Percentiles rank a stretch among this genome's conserved stretches.
Conservation (phyloP, 306 rosid species). For the Cucurbita maxima region DNA sequence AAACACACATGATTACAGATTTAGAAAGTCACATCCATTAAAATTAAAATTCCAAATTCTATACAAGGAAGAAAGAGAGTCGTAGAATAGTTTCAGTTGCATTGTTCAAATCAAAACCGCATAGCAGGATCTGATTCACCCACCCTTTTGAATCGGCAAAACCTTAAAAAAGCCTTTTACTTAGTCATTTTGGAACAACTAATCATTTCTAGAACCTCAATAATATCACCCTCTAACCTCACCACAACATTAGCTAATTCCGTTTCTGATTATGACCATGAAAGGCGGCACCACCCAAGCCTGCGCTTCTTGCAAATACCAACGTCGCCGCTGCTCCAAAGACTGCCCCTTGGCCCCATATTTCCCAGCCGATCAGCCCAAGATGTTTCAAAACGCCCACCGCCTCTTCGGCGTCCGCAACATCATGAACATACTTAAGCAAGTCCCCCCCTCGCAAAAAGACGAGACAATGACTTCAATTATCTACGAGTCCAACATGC, state of each 20-base stretch:
- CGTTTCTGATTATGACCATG: conserved; percentile 12
- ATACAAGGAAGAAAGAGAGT: too few species aligned
- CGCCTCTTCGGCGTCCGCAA: conserved; percentile 46
- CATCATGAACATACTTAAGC: conserved; percentile 18
- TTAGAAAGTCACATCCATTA: too few species aligned
- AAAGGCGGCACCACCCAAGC: conserved; percentile 50
- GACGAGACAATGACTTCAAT: conserved; percentile 51
- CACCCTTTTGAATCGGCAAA: too few species aligned
- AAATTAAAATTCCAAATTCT: too few species aligned
- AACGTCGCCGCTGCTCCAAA: conserved; percentile 29
- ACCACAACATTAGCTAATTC: not conserved
- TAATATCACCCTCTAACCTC: not conserved
- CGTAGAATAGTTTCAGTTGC: too few species aligned
- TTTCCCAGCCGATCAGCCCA: conserved; percentile 39
- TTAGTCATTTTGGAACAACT: too few species aligned
- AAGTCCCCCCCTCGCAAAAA: not conserved
- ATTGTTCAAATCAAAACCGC: too few species aligned
- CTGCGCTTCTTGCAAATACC: conserved; percentile 60
- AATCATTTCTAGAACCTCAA: too few species aligned
- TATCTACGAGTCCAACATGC: conserved; percentile 35
- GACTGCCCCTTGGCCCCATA: conserved; percentile 37
- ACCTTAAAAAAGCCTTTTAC: too few species aligned
- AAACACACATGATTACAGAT: too few species aligned
- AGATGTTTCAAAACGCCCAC: conserved; percentile 36
- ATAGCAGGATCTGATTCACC: too few species aligned